Conservation (phyloP, 2,329 filamentous ascomycete species). For the Seiridium unicorne region DNA sequence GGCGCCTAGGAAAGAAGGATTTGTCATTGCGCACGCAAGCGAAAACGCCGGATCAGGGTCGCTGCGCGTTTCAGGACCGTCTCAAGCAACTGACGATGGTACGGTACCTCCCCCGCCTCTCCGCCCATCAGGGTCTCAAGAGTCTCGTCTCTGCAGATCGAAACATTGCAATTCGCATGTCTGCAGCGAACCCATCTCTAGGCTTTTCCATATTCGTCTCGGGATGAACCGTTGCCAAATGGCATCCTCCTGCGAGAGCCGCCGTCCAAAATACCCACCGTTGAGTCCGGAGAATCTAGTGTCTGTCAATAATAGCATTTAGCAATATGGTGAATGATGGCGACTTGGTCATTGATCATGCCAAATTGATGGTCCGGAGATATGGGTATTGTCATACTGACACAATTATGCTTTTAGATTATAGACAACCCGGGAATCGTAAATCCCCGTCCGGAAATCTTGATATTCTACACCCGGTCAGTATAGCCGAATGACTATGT, state of each 20-base stretch:
- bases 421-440: background rate
- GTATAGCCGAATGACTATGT: constrained; percentile 6
- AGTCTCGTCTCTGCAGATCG: background rate
- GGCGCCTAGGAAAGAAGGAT: background rate
- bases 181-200: background rate
- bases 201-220: background rate
- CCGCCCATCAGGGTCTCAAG: background rate
- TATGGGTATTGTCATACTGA: background rate
- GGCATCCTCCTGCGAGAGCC: background rate
- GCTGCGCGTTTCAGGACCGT: constrained; percentile 5
- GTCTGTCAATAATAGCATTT: background rate
- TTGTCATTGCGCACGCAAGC: background rate
- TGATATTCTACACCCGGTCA: background rate
- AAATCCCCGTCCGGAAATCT: background rate
- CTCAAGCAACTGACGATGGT: constrained; percentile 2
- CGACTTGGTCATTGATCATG: background rate
- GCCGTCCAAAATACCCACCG: no score
- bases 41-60: background rate
- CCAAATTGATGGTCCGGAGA: background rate
- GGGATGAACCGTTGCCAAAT: background rate
- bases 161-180: background rate
- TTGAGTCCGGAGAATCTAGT: background rate
- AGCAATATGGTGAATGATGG: background rate
- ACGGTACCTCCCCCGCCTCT: background rate
- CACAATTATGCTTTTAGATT: constrained; percentile 9